Base-by-base conservation (phyloP, 441 rosid species). In the Syzygium malaccense region DNA sequence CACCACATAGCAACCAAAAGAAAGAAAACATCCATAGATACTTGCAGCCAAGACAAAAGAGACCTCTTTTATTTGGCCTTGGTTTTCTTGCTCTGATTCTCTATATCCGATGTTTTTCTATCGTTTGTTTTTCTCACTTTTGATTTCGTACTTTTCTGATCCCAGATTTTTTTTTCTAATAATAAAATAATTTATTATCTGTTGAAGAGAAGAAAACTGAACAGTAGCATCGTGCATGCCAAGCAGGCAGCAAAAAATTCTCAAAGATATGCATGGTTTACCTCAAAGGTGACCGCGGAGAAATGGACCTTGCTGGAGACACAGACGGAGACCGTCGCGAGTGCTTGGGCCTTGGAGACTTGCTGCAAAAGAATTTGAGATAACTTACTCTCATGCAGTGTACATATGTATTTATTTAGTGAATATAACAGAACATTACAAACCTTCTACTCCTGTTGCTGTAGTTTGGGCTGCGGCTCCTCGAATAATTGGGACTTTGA, bases 401-500 rank as follows among this genome's bases (percentile, higher is more conserved):
- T 12, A 55, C 17, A 41, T 8, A 75, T 45, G 9, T 48, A 26
- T 41, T 75, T 20, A 14, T 41, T 17, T 41, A 75, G 23, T 78
- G 33, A 13, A 45, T 20, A 32, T 28, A 18, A 87, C 8, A 11
- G 48, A 18, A 33, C 89, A 55, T 75, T 45, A 58, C 89, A 87
- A 41, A 95, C 98, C 98, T 96, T 90, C 94, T 90, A 92, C 96
- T 95, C 87, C 91, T 95, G 75, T 85, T 89, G 89, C 95, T 94
- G 48, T 87, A 87, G 87, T 96, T 93, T 32, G 88, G 92, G 89
- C 97, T 95, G 33, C 89, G 88, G 90, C 98, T 95, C 68, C 93
- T 92, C 18, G 93, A 88, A 75, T 80, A 54, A 89, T 91, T 89
- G 28, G 93, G 90, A 54, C 92, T 89, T 14, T 79, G 92, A 87